phyloP scores from a whole-genome alignment of 1,284 basidiomycete species.

The Puccinia polysora region DNA sequence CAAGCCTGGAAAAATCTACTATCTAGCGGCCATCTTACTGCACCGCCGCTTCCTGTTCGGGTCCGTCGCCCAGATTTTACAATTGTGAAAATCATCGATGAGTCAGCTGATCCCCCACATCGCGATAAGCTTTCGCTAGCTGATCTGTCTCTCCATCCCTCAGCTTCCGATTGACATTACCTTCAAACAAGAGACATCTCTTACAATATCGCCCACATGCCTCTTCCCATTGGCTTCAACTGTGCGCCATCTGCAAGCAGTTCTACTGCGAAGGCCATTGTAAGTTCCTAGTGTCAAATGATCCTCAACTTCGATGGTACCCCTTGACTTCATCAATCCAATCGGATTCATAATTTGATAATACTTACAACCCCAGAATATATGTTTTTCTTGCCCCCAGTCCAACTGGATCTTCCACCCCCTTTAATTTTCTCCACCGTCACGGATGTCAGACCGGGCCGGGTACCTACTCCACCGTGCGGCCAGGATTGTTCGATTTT shows the following conservation, averaged over 20 bases:
- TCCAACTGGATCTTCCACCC: neutral
- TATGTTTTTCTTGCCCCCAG: neutral
- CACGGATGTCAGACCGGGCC: neutral
- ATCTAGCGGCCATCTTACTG: neutral
- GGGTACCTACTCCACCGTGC: neutral
- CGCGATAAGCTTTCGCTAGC: neutral
- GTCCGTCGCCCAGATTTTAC: neutral
- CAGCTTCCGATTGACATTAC: constrained; percentile 29
- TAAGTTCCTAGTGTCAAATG: neutral
- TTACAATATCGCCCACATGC: neutral
- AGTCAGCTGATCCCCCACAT: neutral
- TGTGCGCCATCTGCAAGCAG: constrained; percentile 20
- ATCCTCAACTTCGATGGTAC: too few species aligned
- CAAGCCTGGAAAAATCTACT: constrained; percentile 8
- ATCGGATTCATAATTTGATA: too few species aligned
- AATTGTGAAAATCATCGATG: constrained; percentile 14
- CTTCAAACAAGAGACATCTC: constrained; percentile 10
- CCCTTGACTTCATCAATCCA: too few species aligned
- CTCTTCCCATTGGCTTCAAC: neutral
- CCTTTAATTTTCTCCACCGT: neutral
- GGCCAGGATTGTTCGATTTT: neutral
- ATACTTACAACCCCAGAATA: too few species aligned
- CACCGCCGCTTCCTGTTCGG: constrained; percentile 1
- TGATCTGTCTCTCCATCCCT: neutral
- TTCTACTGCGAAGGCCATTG: constrained; percentile 30